Percentiles rank a stretch among this genome's conserved stretches.
Conservation (phyloP, 306 rosid species). For the Quercus dentata region DNA sequence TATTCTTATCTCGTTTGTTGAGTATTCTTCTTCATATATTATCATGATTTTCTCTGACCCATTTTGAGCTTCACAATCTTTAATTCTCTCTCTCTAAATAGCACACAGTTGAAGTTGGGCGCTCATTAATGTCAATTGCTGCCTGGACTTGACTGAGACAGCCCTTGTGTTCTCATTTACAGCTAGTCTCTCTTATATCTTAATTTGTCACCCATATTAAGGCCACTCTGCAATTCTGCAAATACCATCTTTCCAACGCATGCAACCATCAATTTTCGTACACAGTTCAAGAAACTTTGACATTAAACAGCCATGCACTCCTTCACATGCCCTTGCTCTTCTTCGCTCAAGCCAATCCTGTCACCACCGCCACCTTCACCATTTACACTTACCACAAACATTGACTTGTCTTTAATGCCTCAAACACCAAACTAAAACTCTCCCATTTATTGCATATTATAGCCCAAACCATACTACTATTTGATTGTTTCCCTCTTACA, state of each 20-base stretch:
- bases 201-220: conserved; percentile 22
- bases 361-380: conserved; percentile 16
- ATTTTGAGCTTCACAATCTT: conserved; percentile 19
- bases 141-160: conserved; percentile 25
- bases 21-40: background rate
- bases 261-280: conserved; percentile 20
- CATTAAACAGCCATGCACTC: conserved; percentile 11
- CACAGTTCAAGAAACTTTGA: conserved; percentile 28
- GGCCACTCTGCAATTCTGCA: background rate
- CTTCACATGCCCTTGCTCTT: background rate
- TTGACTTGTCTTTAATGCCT: background rate
- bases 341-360: background rate
- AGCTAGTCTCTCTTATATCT: background rate
- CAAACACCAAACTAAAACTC: background rate
- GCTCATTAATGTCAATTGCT: conserved; percentile 29
- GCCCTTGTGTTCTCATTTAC: conserved; percentile 31
- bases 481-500: background rate
- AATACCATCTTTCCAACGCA: conserved; percentile 33
- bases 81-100: background rate
- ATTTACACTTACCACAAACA: background rate
- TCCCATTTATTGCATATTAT: background rate
- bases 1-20: background rate
- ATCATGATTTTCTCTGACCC: conserved; percentile 19
- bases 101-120: conserved; percentile 14
- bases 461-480: too few relatives aligned